Evolutionary conservation across 129 eudicot species (phyloP).

Genomic region (Pittosporum tobira): DNA sequence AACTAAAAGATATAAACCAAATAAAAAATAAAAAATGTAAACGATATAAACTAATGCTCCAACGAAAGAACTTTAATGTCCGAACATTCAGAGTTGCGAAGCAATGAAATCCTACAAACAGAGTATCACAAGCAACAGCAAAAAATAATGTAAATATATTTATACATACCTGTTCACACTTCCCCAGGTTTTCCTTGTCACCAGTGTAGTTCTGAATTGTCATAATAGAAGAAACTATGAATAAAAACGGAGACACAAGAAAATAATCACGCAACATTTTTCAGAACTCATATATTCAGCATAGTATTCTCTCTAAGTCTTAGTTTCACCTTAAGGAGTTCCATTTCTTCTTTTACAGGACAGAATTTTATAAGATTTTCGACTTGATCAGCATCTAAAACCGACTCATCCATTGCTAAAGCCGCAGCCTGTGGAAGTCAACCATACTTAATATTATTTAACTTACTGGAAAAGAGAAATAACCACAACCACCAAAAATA

Average conservation of each 20-base stretch:
- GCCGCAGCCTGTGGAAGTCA: slow-evolving; percentile 51
- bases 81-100: too few relatives aligned
- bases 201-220: slow-evolving; percentile 51
- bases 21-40: background rate
- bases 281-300: background rate
- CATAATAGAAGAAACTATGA: slow-evolving; percentile 15
- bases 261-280: slow-evolving; percentile 8
- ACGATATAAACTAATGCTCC: too few relatives aligned
- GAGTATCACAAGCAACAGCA: background rate
- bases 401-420: slow-evolving; percentile 68
- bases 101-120: too few relatives aligned
- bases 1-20: slow-evolving; percentile 40
- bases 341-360: slow-evolving; percentile 86
- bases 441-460: slow-evolving; percentile 8
- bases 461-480: slow-evolving; percentile 5
- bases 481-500: background rate
- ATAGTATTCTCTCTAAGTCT: background rate
- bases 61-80: too few relatives aligned
- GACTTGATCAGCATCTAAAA: slow-evolving; percentile 76
- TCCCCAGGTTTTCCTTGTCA: slow-evolving; percentile 62
- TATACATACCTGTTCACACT: slow-evolving; percentile 64
- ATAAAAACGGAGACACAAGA: slow-evolving; percentile 10
- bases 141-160: background rate
- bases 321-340: slow-evolving; percentile 58
- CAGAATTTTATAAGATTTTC: slow-evolving; percentile 77